A percentile compares a stretch with the other conserved stretches of the same genome.
phyloP scores from a whole-genome alignment of 345 rosid species.

The Linum usitatissimum region DNA sequence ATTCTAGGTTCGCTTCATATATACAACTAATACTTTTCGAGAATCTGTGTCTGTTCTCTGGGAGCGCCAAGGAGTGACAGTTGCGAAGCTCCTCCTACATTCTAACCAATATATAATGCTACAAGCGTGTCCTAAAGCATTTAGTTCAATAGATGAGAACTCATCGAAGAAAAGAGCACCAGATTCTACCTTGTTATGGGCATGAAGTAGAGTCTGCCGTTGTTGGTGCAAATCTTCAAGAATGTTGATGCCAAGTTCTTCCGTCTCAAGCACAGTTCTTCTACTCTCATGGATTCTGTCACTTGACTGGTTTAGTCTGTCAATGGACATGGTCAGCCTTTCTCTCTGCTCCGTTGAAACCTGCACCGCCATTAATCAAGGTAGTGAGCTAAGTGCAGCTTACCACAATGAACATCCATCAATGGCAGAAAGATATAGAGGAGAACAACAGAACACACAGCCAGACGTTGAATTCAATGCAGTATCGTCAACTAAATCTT shows the following conservation, averaged over 20 bases:
- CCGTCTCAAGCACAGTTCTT: slow-evolving; percentile 5
- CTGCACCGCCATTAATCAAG: not conserved
- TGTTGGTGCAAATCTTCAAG: slow-evolving; percentile 6
- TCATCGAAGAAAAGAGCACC: not conserved
- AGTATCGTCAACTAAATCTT: too few relatives aligned
- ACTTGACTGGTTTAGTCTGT: slow-evolving; percentile 1
- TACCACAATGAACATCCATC: not conserved
- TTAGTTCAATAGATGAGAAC: not conserved
- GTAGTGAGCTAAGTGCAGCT: not conserved
- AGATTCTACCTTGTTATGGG: not conserved
- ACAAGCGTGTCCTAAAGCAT: too few relatives aligned
- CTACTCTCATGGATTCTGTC: slow-evolving; percentile 2
- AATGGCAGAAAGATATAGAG: too few relatives aligned
- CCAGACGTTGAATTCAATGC: too few relatives aligned
- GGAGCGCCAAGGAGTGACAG: too few relatives aligned
- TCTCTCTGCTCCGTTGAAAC: not conserved
- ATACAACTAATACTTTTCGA: too few relatives aligned
- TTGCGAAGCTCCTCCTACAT: too few relatives aligned
- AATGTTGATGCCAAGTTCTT: slow-evolving; percentile 2
- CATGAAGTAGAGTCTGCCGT: slow-evolving; percentile 4
- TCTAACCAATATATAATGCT: too few relatives aligned
- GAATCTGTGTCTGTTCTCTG: too few relatives aligned
- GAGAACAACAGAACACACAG: too few relatives aligned
- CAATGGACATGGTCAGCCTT: not conserved
- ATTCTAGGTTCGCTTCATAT: too few relatives aligned